phyloP scores from a whole-genome alignment of 345 rosid species.

The Ceriops decandra region DNA sequence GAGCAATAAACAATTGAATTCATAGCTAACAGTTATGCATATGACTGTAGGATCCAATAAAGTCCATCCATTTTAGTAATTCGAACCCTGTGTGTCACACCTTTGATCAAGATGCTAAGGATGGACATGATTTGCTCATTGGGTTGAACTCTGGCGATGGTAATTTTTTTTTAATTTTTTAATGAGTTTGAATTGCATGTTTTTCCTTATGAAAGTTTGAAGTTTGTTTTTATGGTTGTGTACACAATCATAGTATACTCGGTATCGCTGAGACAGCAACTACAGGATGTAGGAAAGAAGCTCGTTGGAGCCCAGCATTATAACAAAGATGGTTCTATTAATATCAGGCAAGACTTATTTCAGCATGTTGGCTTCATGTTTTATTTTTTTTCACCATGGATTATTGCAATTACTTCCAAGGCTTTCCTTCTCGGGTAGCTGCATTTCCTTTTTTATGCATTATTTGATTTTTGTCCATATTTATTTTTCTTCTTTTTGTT shows the following conservation, averaged over 20 bases:
- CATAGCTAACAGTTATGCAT: conserved; percentile 22
- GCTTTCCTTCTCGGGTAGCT: not conserved
- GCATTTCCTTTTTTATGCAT: no score
- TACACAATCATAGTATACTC: conserved; percentile 70
- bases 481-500: no score
- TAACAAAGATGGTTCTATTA: conserved; percentile 83
- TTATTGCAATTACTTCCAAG: not conserved
- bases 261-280: conserved; percentile 80
- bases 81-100: conserved; percentile 94
- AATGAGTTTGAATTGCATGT: conserved; percentile 19
- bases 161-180: conserved; percentile 26
- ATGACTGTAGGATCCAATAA: conserved; percentile 83
- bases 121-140: conserved; percentile 96
- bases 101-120: conserved; percentile 91
- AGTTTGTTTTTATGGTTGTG: conserved; percentile 20
- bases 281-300: conserved; percentile 87
- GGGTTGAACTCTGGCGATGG: conserved; percentile 98
- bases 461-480: no score
- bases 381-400: not conserved
- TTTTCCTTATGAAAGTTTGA: conserved; percentile 11
- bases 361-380: not conserved
- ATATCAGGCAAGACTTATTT: conserved; percentile 54
- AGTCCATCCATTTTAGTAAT: conserved; percentile 92
- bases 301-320: conserved; percentile 79
- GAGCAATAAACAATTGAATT: not conserved